Base-by-base conservation (phyloP, 257 asterid genomes). In the Primulina huaijiensis region DNA sequence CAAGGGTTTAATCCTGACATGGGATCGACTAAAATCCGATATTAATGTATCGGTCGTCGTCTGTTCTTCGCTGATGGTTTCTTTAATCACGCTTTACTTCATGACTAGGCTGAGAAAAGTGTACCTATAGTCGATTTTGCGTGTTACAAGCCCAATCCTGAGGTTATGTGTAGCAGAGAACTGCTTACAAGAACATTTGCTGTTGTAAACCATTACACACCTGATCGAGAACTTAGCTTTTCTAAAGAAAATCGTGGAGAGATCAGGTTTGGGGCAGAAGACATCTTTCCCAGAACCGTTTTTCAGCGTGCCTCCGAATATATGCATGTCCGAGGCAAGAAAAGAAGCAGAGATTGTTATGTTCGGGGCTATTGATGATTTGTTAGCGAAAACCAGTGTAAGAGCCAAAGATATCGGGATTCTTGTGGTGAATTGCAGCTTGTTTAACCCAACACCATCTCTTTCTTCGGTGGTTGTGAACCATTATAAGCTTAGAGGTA, bases 241-340 rank as follows among this genome's bases (percentile, higher is more conserved):
- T 30, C 95, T 84, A 66, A 87, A 76, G 81, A 79, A 71, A 70
- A 83, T 89, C 4, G n/a, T 87, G 16, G 95, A 87, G 12, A 70
- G 95, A 33, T 87, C 96, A 0, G 96, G 96, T 7, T 64, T 89
- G 30, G 96, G 96, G 0, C 82, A 89, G 69, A 87, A 89, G 75
- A 87, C 96, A 0, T 87, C 86, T 74, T 76, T 87, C 65, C 95
- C 96, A 0, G 88, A 80, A 8, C 79, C 96, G 0, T 56, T 86
- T 0, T 55, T 87, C 60, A 71, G 75, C 2, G 72, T 80, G 4
- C 96, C 92, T 0, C 83, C 87, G 3, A 70, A 76, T 34, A 85
- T 87, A 1, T 75, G 82, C 66, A 82, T 89, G 92, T 86, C 81
- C 4, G 90, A 82, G 78, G 95, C 91, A 1, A 55, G 89, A 60